These are phyloP conservation scores for Globisporangium viniferum DNA, from an alignment of 352 stramenopile genomes.

Conservation along the genomic window DNA sequence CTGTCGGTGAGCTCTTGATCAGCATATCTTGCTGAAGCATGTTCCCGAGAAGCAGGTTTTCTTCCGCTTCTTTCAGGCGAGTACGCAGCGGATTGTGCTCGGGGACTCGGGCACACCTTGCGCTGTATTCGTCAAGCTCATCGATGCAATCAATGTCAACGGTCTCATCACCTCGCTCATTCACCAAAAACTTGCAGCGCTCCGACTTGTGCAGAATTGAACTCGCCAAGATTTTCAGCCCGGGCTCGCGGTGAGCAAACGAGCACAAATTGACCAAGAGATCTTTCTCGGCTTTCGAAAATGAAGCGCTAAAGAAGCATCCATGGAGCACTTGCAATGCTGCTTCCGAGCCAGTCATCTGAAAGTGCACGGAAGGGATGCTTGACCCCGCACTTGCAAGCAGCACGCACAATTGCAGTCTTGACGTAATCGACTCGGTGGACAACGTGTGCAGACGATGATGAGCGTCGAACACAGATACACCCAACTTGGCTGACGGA, in stretches of 20 bases:
- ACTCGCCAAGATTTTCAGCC: conserved; percentile 30
- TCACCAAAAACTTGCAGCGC: neutral
- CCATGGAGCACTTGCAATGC: conserved; percentile 35
- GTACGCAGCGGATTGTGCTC: conserved; percentile 21
- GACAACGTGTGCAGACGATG: conserved; percentile 26
- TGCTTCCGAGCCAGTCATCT: conserved; percentile 47
- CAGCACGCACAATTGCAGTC: conserved; percentile 39
- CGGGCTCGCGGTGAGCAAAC: conserved; percentile 35
- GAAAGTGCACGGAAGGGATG: conserved; percentile 23
- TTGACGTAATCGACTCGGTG: conserved; percentile 26
- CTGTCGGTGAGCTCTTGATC: neutral
- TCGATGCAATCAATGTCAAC: neutral
- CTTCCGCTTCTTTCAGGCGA: conserved; percentile 7
- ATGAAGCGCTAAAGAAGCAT: conserved; percentile 33
- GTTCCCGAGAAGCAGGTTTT: conserved; percentile 13
- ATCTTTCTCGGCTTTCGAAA: conserved; percentile 20
- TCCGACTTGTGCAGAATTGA: conserved; percentile 22
- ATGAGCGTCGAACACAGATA: conserved; percentile 28
- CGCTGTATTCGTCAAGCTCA: neutral
- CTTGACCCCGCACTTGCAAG: conserved; percentile 25
- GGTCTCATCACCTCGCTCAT: neutral
- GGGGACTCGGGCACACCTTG: conserved; percentile 5
- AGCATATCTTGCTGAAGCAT: neutral
- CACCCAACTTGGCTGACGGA: conserved; percentile 12
- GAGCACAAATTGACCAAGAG: conserved; percentile 24